phyloP scores from a whole-genome alignment of 495 filamentous ascomycete species.

The Elasticomyces elasticus region DNA sequence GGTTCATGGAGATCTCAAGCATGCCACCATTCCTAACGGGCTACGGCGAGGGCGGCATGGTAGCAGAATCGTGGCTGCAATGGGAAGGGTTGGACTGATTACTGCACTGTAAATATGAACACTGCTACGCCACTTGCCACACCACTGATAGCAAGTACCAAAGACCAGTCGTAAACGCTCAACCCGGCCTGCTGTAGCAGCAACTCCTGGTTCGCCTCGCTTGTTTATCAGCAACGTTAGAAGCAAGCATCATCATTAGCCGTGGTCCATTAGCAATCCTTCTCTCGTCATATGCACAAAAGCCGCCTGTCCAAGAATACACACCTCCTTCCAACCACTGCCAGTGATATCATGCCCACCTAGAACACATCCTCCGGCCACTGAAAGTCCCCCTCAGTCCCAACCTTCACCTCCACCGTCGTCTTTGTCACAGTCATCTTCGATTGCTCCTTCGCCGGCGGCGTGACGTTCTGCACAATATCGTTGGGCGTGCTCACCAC shows the following conservation, averaged over 20 bases:
- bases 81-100: too few relatives aligned
- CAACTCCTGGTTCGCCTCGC: too few relatives aligned
- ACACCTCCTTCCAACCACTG: background rate
- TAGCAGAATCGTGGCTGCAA: too few relatives aligned
- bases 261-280: background rate
- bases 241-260: background rate
- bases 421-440: background rate
- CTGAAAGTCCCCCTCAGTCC: conserved; percentile 14
- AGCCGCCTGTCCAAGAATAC: background rate
- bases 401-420: conserved; percentile 1
- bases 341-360: background rate
- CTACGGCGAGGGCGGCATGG: too few relatives aligned
- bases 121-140: too few relatives aligned
- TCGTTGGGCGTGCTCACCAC: background rate
- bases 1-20: background rate
- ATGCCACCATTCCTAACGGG: background rate
- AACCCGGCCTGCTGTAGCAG: too few relatives aligned
- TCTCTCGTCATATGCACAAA: background rate
- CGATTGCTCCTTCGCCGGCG: background rate
- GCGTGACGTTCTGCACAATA: background rate
- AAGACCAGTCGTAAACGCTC: too few relatives aligned
- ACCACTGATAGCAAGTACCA: too few relatives aligned
- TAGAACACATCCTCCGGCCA: conserved; percentile 27
- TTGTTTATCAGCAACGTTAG: background rate
- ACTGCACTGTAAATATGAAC: too few relatives aligned